Evolutionary conservation across 2,329 filamentous ascomycete species (phyloP).

Genomic region (Sphaerulina vaccinii): DNA sequence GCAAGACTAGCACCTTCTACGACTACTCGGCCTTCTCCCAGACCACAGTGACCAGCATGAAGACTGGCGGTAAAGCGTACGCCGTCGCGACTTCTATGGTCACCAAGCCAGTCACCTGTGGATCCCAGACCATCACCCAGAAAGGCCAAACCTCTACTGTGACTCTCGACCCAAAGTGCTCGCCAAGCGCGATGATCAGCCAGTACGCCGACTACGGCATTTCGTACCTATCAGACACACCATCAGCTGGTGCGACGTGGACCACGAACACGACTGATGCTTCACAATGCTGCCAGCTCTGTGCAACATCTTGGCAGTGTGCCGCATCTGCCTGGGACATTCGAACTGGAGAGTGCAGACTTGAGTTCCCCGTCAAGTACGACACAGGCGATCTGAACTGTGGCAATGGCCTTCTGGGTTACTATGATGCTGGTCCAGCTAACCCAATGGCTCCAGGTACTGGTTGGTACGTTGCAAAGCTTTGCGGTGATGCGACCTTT

Average conservation of each 20-base stretch:
- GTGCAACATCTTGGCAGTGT: constrained; percentile 32
- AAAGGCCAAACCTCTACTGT: constrained; percentile 27
- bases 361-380: constrained; percentile 32
- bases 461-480: constrained; percentile 31
- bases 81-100: constrained; percentile 31
- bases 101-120: constrained; percentile 26
- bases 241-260: constrained; percentile 30
- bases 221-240: constrained; percentile 28
- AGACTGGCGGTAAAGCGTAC: constrained; percentile 32
- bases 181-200: constrained; percentile 32
- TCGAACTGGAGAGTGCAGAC: constrained; percentile 28
- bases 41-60: constrained; percentile 34
- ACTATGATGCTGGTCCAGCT: constrained; percentile 33
- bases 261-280: constrained; percentile 32
- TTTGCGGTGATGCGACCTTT: constrained; percentile 33
- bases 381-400: constrained; percentile 32
- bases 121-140: constrained; percentile 25
- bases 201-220: constrained; percentile 32
- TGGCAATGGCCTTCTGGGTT: constrained; percentile 30
- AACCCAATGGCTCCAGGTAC: constrained; percentile 35
- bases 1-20: constrained; percentile 32
- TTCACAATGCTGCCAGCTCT: constrained; percentile 35
- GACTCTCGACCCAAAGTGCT: constrained; percentile 34
- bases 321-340: constrained; percentile 35
- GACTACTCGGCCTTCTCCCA: constrained; percentile 33